These are phyloP conservation scores for Leptographium procerum DNA, from an alignment of 2,329 filamentous ascomycete genomes.

Conservation along the genomic window DNA sequence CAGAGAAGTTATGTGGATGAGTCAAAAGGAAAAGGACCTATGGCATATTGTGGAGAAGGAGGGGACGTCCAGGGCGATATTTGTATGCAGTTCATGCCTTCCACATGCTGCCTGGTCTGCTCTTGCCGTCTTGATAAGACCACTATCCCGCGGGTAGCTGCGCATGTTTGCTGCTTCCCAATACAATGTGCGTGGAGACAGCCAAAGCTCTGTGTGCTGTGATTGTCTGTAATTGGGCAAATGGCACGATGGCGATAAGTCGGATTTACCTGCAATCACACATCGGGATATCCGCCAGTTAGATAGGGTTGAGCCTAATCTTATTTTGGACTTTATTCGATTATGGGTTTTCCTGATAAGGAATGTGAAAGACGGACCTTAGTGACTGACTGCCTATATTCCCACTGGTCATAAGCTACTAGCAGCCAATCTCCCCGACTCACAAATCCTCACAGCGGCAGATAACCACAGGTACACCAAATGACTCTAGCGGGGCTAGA, in stretches of 20 bases:
- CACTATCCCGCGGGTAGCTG: neutral
- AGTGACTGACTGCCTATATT: neutral
- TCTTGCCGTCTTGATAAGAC: neutral
- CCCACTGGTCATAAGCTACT: neutral
- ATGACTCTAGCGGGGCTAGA: neutral
- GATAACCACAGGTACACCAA: neutral
- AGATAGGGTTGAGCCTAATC: neutral
- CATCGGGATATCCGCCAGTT: slow-evolving; percentile 10
- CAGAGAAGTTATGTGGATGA: neutral
- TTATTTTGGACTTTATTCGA: neutral
- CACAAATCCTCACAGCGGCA: neutral
- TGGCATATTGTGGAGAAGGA: neutral
- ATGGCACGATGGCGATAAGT: neutral
- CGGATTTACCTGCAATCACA: neutral
- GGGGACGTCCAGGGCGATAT: neutral
- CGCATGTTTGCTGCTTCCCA: neutral
- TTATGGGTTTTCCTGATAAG: neutral
- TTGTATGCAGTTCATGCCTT: neutral
- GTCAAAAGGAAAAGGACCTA: neutral
- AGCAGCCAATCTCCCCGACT: neutral
- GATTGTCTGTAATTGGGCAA: neutral
- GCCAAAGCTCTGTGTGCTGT: neutral
- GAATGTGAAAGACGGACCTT: too few species aligned
- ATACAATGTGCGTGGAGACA: neutral
- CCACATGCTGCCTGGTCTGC: neutral